Evolutionary conservation across 345 rosid genomes (phyloP), one percentile per base, ranked within the genome.

Genomic region (Eucalyptus globulus): DNA sequence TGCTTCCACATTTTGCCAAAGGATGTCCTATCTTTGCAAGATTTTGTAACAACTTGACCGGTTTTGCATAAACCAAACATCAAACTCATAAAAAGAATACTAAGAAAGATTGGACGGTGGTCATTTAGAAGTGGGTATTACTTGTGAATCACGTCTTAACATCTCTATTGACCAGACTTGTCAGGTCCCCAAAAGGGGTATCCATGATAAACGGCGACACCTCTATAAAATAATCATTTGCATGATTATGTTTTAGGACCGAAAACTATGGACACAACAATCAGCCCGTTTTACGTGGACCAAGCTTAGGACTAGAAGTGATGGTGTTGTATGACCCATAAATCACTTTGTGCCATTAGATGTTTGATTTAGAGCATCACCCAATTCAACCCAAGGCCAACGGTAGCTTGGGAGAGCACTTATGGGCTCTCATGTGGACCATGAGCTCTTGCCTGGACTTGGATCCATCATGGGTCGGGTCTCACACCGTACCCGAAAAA

Each of bases 111-210:
- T 22, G 43, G 6, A 9, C 3, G 0, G 7, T 31, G 12, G 22
- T 67, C 22, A 31, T 31, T 8, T 31, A 1, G 7, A 4, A 34
- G 14, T 69, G 44, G 2, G 17, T 17, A 34, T 37, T 69, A 34
- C 80, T 69, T 34, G 3, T 69, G 43, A 34, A 34, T 69, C 80
- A 22, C 2, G 40, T 34, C 9, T 21, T 69, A 19, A 10, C 13
- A 69, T 34, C 80, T 69, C 3, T 69, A 27, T 29, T 4, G 0
- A 29, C 3, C 2, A 4, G 3, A 62, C 69, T 62, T 29, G 17
- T 27, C 3, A 0, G 1, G 15, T 69, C 44, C 1, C 7, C 44
- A 5, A 17, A 50, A 50, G 17, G 0, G 53, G 19, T 50, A 15
- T 50, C 14, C 14, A 47, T 11, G 19, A 50, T 50, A 50, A 50